Evolutionary conservation across 306 rosid genomes (phyloP).

Genomic region (Senna tora): DNA sequence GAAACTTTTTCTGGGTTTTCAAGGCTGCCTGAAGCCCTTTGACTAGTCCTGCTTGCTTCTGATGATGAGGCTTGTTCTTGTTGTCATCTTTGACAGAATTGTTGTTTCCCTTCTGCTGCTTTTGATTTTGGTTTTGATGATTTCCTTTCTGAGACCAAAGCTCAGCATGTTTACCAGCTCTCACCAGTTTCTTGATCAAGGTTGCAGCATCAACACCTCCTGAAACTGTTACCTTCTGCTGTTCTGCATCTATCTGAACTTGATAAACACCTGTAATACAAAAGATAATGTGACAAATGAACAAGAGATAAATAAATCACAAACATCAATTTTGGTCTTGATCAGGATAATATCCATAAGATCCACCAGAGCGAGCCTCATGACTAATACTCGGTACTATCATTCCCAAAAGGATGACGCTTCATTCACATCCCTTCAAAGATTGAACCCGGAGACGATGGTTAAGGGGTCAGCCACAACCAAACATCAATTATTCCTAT

Average conservation of each 20-base stretch:
- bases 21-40: conserved; percentile 60
- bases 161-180: conserved; percentile 88
- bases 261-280: conserved; percentile 71
- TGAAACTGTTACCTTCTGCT: conserved; percentile 82
- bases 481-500: too few relatives aligned
- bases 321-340: conserved; percentile 2
- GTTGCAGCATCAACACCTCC: conserved; percentile 75
- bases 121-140: conserved; percentile 67
- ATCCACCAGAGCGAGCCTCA: too few relatives aligned
- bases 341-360: too few relatives aligned
- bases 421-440: too few relatives aligned
- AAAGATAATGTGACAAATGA: neutral
- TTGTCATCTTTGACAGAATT: conserved; percentile 57
- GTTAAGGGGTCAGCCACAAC: too few relatives aligned
- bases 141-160: conserved; percentile 67
- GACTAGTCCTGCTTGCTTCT: conserved; percentile 47
- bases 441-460: too few relatives aligned
- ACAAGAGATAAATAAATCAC: neutral
- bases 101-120: conserved; percentile 53
- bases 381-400: too few relatives aligned
- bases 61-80: conserved; percentile 36
- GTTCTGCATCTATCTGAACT: conserved; percentile 78
- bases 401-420: too few relatives aligned
- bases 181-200: conserved; percentile 70
- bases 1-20: conserved; percentile 58